Conservation (phyloP, 2,329 filamentous ascomycete species). For the Phialocephala sp. region DNA sequence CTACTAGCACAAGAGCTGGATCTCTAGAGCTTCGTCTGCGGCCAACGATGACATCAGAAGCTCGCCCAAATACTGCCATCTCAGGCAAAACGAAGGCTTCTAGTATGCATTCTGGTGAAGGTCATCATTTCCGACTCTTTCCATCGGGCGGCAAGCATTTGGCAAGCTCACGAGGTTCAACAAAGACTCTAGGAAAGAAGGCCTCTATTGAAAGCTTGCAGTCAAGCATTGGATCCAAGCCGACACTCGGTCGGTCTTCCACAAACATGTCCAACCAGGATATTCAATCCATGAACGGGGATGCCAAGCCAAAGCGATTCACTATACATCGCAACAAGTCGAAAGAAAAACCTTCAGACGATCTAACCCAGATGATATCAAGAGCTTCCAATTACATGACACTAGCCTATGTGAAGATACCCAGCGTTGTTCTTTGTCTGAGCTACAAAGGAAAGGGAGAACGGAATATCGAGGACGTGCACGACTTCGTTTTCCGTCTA, state of each 20-base stretch:
- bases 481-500: slow-evolving; percentile 96
- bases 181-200: slow-evolving; percentile 39
- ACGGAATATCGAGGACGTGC: slow-evolving; percentile 94
- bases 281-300: slow-evolving; percentile 36
- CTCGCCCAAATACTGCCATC: slow-evolving; percentile 35
- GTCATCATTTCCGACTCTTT: slow-evolving; percentile 50
- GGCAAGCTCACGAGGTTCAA: slow-evolving; percentile 28
- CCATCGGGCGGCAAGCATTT: slow-evolving; percentile 45
- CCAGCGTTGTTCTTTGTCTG: slow-evolving; percentile 91
- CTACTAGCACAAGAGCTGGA: slow-evolving; percentile 68
- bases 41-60: slow-evolving; percentile 74
- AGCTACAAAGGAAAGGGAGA: slow-evolving; percentile 97
- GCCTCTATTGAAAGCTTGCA: slow-evolving; percentile 42
- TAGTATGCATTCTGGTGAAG: slow-evolving; percentile 41
- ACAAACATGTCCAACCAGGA: slow-evolving; percentile 36
- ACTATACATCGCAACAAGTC: slow-evolving; percentile 54
- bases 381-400: slow-evolving; percentile 98
- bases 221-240: slow-evolving; percentile 35
- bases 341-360: slow-evolving; percentile 72
- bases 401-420: slow-evolving; percentile 91
- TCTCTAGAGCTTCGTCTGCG: slow-evolving; percentile 82
- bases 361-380: slow-evolving; percentile 94
- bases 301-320: slow-evolving; percentile 56
- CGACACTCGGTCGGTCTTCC: slow-evolving; percentile 35
- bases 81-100: slow-evolving; percentile 34